These are phyloP conservation scores for Cynara cardunculus DNA, from an alignment of 129 eudicot species.

Conservation along the genomic window DNA sequence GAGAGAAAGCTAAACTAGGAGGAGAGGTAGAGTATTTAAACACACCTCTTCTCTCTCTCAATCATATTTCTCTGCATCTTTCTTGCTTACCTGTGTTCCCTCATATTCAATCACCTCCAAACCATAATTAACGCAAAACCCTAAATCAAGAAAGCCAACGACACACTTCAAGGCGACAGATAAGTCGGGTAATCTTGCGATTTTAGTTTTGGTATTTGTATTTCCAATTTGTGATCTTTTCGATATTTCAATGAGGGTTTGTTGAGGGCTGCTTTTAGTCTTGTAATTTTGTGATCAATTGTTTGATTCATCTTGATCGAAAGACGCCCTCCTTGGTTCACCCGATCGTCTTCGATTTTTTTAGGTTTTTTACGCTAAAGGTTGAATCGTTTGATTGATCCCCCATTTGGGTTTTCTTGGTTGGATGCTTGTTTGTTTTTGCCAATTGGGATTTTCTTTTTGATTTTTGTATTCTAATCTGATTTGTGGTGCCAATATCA, in stretches of 20 bases:
- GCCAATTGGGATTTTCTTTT: neutral
- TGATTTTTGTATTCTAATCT: slow-evolving; percentile 9
- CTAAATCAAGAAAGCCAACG: slow-evolving; percentile 3
- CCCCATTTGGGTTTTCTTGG: neutral
- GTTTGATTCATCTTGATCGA: slow-evolving; percentile 2
- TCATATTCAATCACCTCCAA: neutral
- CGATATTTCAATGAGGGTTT: neutral
- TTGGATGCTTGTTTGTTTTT: slow-evolving; percentile 12
- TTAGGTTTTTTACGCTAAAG: slow-evolving; percentile 4
- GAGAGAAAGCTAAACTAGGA: neutral
- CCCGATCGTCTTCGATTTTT: neutral
- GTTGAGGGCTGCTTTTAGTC: neutral
- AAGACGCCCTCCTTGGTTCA: neutral
- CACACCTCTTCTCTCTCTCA: neutral
- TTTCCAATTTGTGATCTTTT: slow-evolving; percentile 7
- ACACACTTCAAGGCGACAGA: neutral
- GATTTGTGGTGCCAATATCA: slow-evolving; percentile 1
- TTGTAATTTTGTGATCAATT: neutral
- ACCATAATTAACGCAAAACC: slow-evolving; percentile 3
- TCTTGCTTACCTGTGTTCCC: slow-evolving; percentile 12
- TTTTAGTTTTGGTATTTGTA: neutral
- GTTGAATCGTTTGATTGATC: slow-evolving; percentile 22
- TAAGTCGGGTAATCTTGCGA: slow-evolving; percentile 13
- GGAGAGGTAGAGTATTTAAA: neutral
- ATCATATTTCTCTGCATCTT: neutral